Base-by-base conservation (phyloP, 148 eudicot genomes). In the Rhododendron simsii region DNA sequence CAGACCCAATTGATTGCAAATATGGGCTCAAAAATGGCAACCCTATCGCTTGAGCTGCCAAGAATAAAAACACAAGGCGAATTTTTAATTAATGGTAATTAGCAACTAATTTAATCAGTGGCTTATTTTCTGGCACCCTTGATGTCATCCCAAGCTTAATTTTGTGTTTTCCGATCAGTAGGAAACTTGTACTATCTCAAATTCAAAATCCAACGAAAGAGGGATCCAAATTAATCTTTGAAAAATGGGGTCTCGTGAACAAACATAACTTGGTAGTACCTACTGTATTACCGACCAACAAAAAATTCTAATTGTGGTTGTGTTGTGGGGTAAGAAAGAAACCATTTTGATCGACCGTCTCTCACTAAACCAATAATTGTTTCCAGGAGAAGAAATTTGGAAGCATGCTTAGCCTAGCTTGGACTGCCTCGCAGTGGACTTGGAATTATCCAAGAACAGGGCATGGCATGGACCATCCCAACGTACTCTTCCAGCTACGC, bases 11-110 rank as follows among this genome's bases (percentile, higher is more conserved):
- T 61, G 99, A 92, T 87, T 93, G 92, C 89, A 98, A 84, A 81
- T 98, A 98, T 48, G 99, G 98, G 89, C 96, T 95, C 84, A 95
- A 8, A 86, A 92, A 94, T 80, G 98, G 98, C 78, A 95, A 84
- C 53, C 96, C 98, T 9, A 98, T 63, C 10, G 89, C 95, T 90
- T 93, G 93, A 3, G 98, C 96, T 96, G 89, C 88, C 47, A 73
- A 48, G 12, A 6, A 69, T 28, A 33, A 44, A 33, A 57, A 78
- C 39, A 81, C 28, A 7, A 61, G 61, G 73, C 23, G n/a, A 77
- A 47, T 77, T 39, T 41, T 39, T 10, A 13, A 9, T 71, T 28
- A 7, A 18, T 7, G 39, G 30, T 63, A 10, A 63, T 63, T 4
- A 30, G 14, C 74, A 67, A 67, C 2, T 67, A 21, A 8, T 65